phyloP scores from a whole-genome alignment of 768 basidiomycete species.

The Pluteus cervinus region DNA sequence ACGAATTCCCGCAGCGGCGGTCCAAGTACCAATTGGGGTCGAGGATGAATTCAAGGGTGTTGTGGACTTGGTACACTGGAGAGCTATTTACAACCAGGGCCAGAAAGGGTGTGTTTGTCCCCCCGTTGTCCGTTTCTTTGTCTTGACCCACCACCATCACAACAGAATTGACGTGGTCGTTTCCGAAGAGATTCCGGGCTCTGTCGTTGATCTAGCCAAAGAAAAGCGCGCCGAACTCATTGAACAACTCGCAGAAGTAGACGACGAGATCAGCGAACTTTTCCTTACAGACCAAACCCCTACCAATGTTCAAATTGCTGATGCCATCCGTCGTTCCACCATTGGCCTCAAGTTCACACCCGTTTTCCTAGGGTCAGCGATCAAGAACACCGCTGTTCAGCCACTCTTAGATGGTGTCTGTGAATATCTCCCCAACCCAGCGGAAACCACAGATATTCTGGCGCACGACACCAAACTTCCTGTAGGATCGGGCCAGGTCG shows the following conservation, averaged over 20 bases:
- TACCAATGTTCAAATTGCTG: constrained; percentile 63
- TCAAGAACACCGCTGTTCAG: constrained; percentile 96
- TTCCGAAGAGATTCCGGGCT: constrained; percentile 81
- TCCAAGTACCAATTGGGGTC: constrained; percentile 90
- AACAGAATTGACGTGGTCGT: constrained; percentile 77
- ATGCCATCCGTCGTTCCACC: constrained; percentile 87
- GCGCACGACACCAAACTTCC: constrained; percentile 82
- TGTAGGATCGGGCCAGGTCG: constrained; percentile 57
- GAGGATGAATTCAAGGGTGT: constrained; percentile 88
- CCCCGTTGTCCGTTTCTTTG: constrained; percentile 3
- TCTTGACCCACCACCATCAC: constrained; percentile 16
- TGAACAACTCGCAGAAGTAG: constrained; percentile 93
- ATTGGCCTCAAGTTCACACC: constrained; percentile 88
- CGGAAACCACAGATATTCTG: constrained; percentile 67
- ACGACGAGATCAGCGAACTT: constrained; percentile 90
- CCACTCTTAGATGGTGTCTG: constrained; percentile 92
- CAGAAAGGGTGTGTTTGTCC: constrained; percentile 73
- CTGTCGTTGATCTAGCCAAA: constrained; percentile 66
- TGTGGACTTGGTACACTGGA: constrained; percentile 92
- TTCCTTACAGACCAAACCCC: constrained; percentile 82
- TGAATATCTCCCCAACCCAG: constrained; percentile 87
- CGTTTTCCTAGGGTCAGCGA: constrained; percentile 94
- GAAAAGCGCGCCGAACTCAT: constrained; percentile 88
- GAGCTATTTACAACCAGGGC: constrained; percentile 91
- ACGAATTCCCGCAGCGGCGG: constrained; percentile 87